These are phyloP conservation scores for Cichorium intybus DNA, from an alignment of 140 eudicot genomes.

Conservation along the genomic window DNA sequence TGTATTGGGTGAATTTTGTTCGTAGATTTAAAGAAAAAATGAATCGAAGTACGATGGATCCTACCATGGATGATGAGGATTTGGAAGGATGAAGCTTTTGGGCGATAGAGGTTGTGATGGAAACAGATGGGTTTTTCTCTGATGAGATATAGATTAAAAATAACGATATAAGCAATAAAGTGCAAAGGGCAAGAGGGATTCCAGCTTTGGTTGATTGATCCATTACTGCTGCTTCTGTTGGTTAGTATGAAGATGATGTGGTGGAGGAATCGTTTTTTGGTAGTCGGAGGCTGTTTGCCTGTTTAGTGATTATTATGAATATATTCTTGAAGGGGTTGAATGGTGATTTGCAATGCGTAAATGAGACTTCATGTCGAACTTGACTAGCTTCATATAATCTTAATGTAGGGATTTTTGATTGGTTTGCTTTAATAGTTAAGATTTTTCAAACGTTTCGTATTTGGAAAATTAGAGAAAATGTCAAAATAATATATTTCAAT, in stretches of 20 bases:
- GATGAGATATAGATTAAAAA: constrained; percentile 16
- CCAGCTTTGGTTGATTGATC: constrained; percentile 14
- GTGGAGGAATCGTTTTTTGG: constrained; percentile 1
- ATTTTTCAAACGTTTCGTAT: constrained; percentile 5
- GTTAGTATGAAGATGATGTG: neutral
- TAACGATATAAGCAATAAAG: constrained; percentile 25
- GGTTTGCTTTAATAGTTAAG: neutral
- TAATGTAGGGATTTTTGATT: neutral
- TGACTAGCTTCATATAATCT: neutral
- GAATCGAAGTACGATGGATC: neutral
- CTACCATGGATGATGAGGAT: constrained; percentile 22
- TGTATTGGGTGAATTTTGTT: neutral
- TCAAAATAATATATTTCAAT: neutral
- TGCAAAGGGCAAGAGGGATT: constrained; percentile 18
- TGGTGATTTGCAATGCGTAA: constrained; percentile 6
- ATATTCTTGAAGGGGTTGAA: neutral
- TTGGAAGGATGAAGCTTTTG: constrained; percentile 25
- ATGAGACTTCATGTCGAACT: constrained; percentile 8
- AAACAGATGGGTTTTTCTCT: constrained; percentile 10
- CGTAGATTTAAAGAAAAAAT: constrained; percentile 5
- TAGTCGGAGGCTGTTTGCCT: neutral
- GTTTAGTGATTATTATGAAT: neutral
- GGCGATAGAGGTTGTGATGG: constrained; percentile 8
- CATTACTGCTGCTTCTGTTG: constrained; percentile 6
- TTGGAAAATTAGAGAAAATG: neutral